Evolutionary conservation across 225 moss, liverwort and hornwort species (phyloP).

Genomic region (Pseudoscleropodium purum): DNA sequence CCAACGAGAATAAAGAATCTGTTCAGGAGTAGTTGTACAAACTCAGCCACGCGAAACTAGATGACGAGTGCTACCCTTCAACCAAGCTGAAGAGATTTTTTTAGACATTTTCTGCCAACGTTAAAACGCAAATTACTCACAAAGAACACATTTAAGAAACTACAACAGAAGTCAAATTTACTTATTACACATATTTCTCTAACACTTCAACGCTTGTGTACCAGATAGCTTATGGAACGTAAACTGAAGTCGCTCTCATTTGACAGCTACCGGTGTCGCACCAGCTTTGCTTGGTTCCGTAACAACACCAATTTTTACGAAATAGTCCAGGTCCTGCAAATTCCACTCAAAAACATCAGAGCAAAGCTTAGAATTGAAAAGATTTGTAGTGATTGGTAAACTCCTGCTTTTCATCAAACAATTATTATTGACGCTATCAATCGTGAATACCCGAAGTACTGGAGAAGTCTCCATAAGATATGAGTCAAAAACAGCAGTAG

Average conservation of each 20-base stretch:
- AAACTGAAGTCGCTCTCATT: background rate
- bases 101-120: background rate
- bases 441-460: background rate
- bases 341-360: background rate
- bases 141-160: background rate
- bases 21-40: background rate
- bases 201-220: background rate
- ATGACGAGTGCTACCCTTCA: background rate
- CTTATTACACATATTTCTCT: background rate
- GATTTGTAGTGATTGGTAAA: background rate
- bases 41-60: background rate
- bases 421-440: background rate
- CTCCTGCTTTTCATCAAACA: background rate
- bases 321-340: constrained; percentile 23
- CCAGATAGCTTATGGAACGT: background rate
- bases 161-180: background rate
- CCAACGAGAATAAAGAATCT: background rate
- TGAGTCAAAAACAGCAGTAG: background rate
- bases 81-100: background rate
- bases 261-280: constrained; percentile 1
- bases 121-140: background rate
- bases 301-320: constrained; percentile 7
- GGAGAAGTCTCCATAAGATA: background rate
- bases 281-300: background rate
- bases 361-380: background rate